Base-by-base conservation (phyloP, 1,284 basidiomycete genomes). In the Sparassis latifolia region DNA sequence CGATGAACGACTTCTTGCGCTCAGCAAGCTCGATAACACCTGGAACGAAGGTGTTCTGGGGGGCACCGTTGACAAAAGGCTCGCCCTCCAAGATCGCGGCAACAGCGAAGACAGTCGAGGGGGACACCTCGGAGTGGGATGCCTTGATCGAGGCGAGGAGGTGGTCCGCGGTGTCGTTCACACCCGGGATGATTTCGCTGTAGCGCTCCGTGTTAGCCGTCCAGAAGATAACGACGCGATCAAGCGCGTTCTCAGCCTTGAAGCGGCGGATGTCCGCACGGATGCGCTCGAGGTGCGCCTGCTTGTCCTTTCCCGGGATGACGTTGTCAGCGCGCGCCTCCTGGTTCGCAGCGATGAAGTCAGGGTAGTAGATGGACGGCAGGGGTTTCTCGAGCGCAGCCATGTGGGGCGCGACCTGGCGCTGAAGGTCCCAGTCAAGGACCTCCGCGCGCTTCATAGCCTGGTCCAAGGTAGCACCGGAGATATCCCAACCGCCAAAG, bases 201-300 rank as follows among this genome's bases (percentile, higher is more conserved):
- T 96, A 99, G 55, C 96, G 89, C 78, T 99, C 96, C 38, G 96
- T 99, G 77, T 99, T 98, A 66, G 96, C 96, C 33, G 94, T 97
- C 94, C 94, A 97, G 76, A 97, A 95, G 52, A 97, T 87, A 58
- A 97, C 74, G 57, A 92, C 81, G 53, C 86, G 86, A 69, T 97
- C 95, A 49, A 98, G 84, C 38, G 74, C 77, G 70, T 99, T 83
- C 59, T 84, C 71, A 48, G 73, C 66, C 78, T 97, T 98, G 82
- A 99, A 99, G 52, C 84, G 79, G 64, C 93, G 91, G 64, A 98
- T 98, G 69, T 98, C 93, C 45, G 79, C 78, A 55, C 95, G 91
- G 64, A 99, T 84, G 59, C 90, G 86, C 59, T 97, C 93, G 55
- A 99, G 84, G 69, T 99, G 96, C 6, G 74, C 86, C 58, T 86